Evolutionary conservation across 805 yeast species (phyloP).

Genomic region (Teunomyces funiuensis): DNA sequence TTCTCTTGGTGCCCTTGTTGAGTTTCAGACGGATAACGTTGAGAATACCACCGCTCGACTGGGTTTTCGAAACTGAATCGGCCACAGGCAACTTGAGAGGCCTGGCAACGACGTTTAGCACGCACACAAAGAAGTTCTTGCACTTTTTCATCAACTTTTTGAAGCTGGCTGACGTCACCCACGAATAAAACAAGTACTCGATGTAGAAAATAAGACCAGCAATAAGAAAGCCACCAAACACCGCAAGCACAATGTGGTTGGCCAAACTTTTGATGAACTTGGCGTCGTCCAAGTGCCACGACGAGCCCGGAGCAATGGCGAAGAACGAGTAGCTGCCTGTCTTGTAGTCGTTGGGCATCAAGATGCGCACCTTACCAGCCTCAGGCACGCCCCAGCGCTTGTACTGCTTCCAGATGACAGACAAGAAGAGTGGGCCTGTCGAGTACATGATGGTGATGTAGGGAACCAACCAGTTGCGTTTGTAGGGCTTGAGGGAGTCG

Average conservation of each 20-base stretch:
- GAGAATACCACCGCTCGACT: conserved; percentile 5
- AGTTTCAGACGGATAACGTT: conserved; percentile 10
- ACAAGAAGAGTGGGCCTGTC: conserved; percentile 86
- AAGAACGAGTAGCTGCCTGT: conserved; percentile 63
- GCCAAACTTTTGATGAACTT: conserved; percentile 71
- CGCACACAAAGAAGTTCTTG: neutral
- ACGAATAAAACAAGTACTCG: conserved; percentile 41
- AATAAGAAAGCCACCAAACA: conserved; percentile 64
- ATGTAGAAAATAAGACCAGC: conserved; percentile 42
- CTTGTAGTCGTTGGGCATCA: conserved; percentile 74
- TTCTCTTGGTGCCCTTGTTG: conserved; percentile 24
- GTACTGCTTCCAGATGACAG: conserved; percentile 85
- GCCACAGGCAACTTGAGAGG: neutral
- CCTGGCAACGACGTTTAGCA: neutral
- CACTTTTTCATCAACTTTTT: conserved; percentile 20
- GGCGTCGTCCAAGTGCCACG: conserved; percentile 93
- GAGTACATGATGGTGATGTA: conserved; percentile 90
- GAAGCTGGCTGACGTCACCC: conserved; percentile 31
- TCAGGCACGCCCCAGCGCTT: conserved; percentile 76
- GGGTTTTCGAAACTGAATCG: neutral
- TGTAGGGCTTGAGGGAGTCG: conserved; percentile 59
- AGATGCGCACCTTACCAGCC: conserved; percentile 62
- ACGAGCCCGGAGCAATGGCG: conserved; percentile 75
- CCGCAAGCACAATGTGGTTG: conserved; percentile 70
- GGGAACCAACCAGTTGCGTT: conserved; percentile 75